Conservation (phyloP, 139 green algal species). For the Chlorella ohadii region DNA sequence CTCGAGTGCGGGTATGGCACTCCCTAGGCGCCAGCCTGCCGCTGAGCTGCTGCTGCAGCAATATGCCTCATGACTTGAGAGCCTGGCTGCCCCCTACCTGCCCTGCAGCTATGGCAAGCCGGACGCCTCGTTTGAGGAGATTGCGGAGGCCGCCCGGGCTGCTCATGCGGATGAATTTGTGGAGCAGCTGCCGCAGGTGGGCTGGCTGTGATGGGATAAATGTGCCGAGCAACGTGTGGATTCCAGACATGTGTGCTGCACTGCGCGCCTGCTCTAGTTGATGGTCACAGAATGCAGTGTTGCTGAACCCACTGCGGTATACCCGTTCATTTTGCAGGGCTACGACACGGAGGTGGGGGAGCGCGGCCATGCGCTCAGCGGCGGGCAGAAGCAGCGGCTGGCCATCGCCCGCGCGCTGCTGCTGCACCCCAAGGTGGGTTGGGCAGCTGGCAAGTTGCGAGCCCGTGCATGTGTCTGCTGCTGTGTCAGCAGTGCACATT, state of each 20-base stretch:
- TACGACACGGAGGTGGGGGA: conserved; percentile 73
- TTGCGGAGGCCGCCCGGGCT: conserved; percentile 24
- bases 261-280: too few relatives aligned
- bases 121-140: conserved; percentile 3
- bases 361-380: conserved; percentile 59
- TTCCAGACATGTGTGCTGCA: too few relatives aligned
- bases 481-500: background rate
- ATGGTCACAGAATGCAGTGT: too few relatives aligned
- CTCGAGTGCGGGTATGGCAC: too few relatives aligned
- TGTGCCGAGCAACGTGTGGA: too few relatives aligned
- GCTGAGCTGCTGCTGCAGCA: too few relatives aligned
- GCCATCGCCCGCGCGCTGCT: conserved; percentile 86
- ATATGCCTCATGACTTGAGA: too few relatives aligned
- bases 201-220: background rate
- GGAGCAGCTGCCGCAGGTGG: conserved; percentile 47
- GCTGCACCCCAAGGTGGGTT: conserved; percentile 57
- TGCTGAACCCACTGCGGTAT: background rate
- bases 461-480: too few relatives aligned
- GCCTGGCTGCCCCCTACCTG: too few relatives aligned
- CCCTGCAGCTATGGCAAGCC: conserved; percentile 23
- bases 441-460: too few relatives aligned
- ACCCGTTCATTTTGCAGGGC: conserved; percentile 32
- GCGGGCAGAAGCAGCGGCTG: conserved; percentile 80
- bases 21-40: too few relatives aligned
- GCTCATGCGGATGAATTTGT: conserved; percentile 87